Base-by-base conservation (phyloP, 805 yeast species). In the Starmerella davenportii region DNA sequence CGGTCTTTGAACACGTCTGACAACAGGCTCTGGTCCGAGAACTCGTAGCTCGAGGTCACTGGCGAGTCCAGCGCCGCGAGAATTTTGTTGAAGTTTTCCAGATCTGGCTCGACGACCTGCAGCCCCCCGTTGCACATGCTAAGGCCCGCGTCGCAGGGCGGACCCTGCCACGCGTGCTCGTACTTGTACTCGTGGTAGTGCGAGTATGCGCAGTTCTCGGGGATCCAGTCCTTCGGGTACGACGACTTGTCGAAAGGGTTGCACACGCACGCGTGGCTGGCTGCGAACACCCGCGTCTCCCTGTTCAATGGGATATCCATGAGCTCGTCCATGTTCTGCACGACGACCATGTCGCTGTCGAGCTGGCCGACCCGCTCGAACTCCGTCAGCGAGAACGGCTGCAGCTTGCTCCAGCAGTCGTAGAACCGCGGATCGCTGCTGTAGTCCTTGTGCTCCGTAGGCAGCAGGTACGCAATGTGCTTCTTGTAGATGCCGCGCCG, bases 361-460 rank as follows among this genome's bases (percentile, higher is more conserved):
- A 72, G 56, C 45, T 65, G 73, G 20, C 69, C 67, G 11, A 72
- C 67, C 32, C 70, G 58, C n/a, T 69, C 64, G 43, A 63, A 73
- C 44, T 71, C 69, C 9, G 51, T 45, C 38, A 72, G 55, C 19
- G 63, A 58, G 50, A 72, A 72, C 8, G 73, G 68, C 54, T 69
- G 72, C 36, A 72, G 52, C 53, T 72, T 72, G 21, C 76, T 62
- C 76, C 76, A 72, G 45, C 76, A 70, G 50, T 72, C 76, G 47
- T 65, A 58, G 54, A 72, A 72, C 27, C 78, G 55, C 9, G 67
- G 60, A 45, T 73, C 77, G 28, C 61, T 54, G 9, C 62, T 53
- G 45, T 68, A 68, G 40, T 66, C 68, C 46, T 65, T 66, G 43
- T 59, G 56, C 15, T 50, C 53, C 1, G 54, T 49, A 1, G 76